Base-by-base conservation (phyloP, 495 filamentous ascomycete genomes). In the Lasiosphaeris hirsuta region DNA sequence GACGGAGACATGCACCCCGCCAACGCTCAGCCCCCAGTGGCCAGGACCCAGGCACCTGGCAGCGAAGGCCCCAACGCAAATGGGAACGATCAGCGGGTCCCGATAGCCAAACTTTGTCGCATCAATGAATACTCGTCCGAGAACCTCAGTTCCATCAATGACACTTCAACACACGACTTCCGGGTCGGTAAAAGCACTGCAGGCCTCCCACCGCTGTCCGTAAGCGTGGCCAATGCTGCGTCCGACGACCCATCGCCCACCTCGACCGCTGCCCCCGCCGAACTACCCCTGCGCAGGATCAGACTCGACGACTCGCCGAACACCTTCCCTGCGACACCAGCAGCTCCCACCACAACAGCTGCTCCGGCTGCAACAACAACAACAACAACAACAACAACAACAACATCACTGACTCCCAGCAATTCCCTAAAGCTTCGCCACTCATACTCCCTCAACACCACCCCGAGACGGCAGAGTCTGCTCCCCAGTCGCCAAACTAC, bases 401-500 rank as follows among this genome's bases (percentile, higher is more conserved):
- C 50, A 41, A 45, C 56, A 7, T 43, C 39, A 41, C 42, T 57
- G 55, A 19, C n/a, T 40, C 36, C 45, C 33, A 14, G 7, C 46
- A 45, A 62, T 53, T 4, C 57, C 46, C 17, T 40, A 44, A 44
- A 56, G 35, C 48, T 47, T 50, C 60, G 45, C 54, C 58, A 67
- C 39, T 57, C 64, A 9, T 60, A 57, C 14, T 59, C 68, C 14
- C 18, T 57, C 13, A 43, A 30, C 23, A 30, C 5, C 23, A 30
- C 65, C 18, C 67, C 63, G 35, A 60, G 76, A 57, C 71, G 71
- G 46, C 79, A 81, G 62, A 79, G 76, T 51, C 63, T 79, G 33
- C 63, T 81, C 13, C 75, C 79, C 35, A 69, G 73, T 56, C 71
- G 75, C 39, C 75, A 81, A 61, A 72, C 74, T 18, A 70, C 67